phyloP scores from a whole-genome alignment of 306 rosid species.

The Cucurbita moschata region DNA sequence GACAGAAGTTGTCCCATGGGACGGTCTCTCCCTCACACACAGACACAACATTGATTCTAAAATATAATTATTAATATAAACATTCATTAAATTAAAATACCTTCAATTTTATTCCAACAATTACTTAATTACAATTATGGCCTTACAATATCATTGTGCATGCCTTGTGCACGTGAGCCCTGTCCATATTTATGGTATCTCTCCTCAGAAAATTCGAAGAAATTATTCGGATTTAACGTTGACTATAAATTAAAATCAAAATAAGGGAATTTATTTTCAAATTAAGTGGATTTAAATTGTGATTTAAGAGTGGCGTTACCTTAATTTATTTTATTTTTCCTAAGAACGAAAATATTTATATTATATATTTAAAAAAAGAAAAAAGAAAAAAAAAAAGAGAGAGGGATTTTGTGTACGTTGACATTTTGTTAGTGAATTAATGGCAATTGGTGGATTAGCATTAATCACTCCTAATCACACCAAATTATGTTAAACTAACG shows the following conservation, averaged over 20 bases:
- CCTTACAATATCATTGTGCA: neutral
- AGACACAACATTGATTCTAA: neutral
- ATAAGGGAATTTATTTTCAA: neutral
- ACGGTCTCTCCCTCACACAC: neutral
- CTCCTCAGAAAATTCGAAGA: neutral
- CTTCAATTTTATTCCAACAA: neutral
- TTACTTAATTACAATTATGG: neutral
- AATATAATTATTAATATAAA: neutral
- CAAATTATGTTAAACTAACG: neutral
- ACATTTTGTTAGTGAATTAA: neutral
- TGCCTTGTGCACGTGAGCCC: neutral
- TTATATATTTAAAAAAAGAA: no score
- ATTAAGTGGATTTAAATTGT: neutral
- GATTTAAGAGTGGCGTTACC: neutral
- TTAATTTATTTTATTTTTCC: neutral
- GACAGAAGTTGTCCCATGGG: neutral
- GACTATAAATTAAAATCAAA: neutral
- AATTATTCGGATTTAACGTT: neutral
- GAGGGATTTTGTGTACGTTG: neutral
- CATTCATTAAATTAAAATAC: neutral
- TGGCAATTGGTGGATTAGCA: neutral
- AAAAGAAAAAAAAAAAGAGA: neutral
- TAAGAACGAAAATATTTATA: no score
- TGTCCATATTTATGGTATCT: neutral
- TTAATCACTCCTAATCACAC: constrained; percentile 3